phyloP scores from a whole-genome alignment of 768 basidiomycete genomes.

The Agaricus blazei region DNA sequence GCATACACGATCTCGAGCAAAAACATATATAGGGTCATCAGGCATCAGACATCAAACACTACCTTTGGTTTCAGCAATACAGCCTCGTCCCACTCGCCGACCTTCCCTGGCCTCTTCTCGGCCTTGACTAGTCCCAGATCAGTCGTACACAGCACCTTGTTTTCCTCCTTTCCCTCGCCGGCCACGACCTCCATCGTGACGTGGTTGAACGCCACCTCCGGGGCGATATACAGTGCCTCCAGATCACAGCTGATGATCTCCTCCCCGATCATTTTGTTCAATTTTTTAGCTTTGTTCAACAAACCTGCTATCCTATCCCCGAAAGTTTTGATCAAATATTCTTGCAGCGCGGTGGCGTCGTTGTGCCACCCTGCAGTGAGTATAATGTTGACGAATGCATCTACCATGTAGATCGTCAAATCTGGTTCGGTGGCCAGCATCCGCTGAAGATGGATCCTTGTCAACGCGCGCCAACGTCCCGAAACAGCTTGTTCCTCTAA shows the following conservation, averaged over 20 bases:
- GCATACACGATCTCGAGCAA: too few species aligned
- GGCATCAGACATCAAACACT: constrained; percentile 22
- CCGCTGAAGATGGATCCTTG: constrained; percentile 38
- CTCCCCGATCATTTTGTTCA: constrained; percentile 57
- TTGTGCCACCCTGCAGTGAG: constrained; percentile 25
- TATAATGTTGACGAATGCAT: constrained; percentile 37
- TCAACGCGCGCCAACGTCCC: constrained; percentile 53
- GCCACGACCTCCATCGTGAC: constrained; percentile 39
- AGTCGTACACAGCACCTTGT: constrained; percentile 50
- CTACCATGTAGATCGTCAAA: constrained; percentile 29
- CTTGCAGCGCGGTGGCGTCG: constrained; percentile 24
- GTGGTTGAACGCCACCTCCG: constrained; percentile 35
- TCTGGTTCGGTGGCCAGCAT: constrained; percentile 32
- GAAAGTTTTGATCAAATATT: constrained; percentile 38
- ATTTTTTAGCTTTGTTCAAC: constrained; percentile 37
- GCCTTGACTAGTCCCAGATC: constrained; percentile 46
- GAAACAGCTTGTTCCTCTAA: constrained; percentile 47
- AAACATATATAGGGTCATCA: constrained; percentile 1
- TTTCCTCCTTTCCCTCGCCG: constrained; percentile 14
- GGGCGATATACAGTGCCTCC: constrained; percentile 41
- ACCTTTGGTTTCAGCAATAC: constrained; percentile 52
- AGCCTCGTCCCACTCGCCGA: constrained; percentile 42
- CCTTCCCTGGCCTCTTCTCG: constrained; percentile 32
- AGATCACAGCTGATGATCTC: constrained; percentile 54
- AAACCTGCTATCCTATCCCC: constrained; percentile 35